Evolutionary conservation across 352 stramenopile genomes (phyloP), one percentile per base, ranked within the genome.

Genomic region (Halophytophthora batemanensis): DNA sequence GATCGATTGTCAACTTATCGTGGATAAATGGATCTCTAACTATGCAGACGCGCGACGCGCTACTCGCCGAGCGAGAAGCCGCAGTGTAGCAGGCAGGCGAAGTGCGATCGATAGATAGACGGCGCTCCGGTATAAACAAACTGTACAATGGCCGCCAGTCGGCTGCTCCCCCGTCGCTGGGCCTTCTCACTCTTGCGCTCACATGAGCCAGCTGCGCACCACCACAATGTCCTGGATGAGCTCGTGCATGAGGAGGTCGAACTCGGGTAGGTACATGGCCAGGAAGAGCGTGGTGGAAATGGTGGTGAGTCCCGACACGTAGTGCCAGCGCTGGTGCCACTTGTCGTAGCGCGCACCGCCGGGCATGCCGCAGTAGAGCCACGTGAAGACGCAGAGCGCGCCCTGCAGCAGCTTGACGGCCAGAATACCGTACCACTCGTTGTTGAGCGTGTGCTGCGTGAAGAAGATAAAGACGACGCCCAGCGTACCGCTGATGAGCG

Each of bases 291-390:
- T 87, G 10, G 77, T 90, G 19, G 70, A 80, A 22, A 90, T 82
- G 38, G 82, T 92, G 44, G 79, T 90, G 43, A 73, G 56, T 23
- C 79, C 82, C 42, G 82, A 92, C 50, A 86, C 75, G 67, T 89
- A 92, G 64, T 92, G 82, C 82, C 82, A 92, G 37, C 71, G 74
- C 49, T 82, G 69, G 70, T 92, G 82, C 82, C 82, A 92, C 50
- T 73, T 73, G 17, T 92, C 82, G 62, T 92, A 92, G 42, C 79
- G 78, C 37, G 64, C 62, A 43, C 76, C 77, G 46, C 82, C 82
- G 2, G 82, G 82, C 42, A 92, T 63, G 1, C 79, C 82, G 51
- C 82, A 92, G 68, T 92, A 92, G 45, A 92, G 62, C 78, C 77
- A 90, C 49, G 79, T 89, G 64, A 92, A 92, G 44, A 56, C 46